A percentile compares a stretch with the other conserved stretches of the same genome.
Conservation (phyloP, 2,329 filamentous ascomycete species). For the Botrytis elliptica region DNA sequence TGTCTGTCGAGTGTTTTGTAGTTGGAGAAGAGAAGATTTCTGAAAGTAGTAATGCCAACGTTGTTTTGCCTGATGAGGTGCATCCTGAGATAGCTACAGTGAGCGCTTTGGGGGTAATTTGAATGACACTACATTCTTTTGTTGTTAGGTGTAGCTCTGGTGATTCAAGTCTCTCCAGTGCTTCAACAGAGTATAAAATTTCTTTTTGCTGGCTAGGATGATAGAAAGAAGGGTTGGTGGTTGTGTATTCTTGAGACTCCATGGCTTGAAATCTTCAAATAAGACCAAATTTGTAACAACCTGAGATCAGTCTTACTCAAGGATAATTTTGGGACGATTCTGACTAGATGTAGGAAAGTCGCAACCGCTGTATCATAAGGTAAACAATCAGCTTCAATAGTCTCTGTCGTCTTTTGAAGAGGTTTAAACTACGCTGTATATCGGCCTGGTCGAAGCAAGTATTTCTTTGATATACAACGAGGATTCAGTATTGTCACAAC, state of each 20-base stretch:
- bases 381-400: neutral
- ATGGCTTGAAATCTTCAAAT: neutral
- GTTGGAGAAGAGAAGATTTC: neutral
- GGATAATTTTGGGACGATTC: too few relatives aligned
- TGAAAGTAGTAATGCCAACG: constrained; percentile 9
- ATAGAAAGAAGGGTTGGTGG: neutral
- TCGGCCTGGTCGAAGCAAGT: neutral
- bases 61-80: constrained; percentile 15
- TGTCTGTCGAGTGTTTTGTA: neutral
- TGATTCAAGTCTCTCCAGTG: neutral
- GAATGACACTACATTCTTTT: neutral
- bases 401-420: neutral
- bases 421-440: neutral
- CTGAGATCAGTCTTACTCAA: neutral
- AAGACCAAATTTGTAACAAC: too few relatives aligned
- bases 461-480: neutral
- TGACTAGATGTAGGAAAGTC: neutral
- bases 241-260: neutral
- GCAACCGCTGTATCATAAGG: neutral
- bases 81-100: constrained; percentile 17
- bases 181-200: neutral
- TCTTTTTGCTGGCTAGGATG: neutral
- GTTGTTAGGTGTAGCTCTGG: neutral
- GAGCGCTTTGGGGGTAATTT: neutral
- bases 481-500: neutral